These are phyloP conservation scores for Phaseolus lunatus DNA, from an alignment of 306 rosid species.

Conservation along the genomic window DNA sequence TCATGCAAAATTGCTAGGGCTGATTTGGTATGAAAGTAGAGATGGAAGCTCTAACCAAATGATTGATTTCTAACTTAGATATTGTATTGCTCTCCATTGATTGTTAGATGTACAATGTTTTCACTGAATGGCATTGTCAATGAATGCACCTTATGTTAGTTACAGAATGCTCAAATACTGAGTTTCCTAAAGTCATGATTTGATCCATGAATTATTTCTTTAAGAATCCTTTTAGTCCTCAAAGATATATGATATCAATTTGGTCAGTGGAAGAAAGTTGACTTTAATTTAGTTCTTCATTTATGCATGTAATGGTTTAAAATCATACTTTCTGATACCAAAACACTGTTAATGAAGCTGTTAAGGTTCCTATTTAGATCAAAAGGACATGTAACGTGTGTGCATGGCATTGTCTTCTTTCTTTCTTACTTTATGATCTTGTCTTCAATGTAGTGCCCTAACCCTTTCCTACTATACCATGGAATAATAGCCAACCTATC, in stretches of 20 bases:
- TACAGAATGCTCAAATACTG: background rate
- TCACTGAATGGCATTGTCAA: conserved; percentile 44
- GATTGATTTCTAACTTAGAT: conserved; percentile 49
- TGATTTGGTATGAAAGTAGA: conserved; percentile 45
- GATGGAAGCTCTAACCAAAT: conserved; percentile 43
- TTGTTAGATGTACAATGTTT: conserved; percentile 35
- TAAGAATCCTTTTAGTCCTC: background rate
- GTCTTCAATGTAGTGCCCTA: too few species aligned
- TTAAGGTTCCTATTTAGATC: too few species aligned
- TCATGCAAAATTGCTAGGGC: conserved; percentile 50
- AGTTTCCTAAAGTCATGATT: background rate
- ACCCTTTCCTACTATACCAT: too few species aligned
- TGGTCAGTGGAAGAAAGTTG: background rate
- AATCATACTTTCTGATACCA: too few species aligned
- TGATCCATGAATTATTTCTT: background rate
- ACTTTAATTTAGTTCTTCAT: background rate
- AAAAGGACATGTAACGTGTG: too few species aligned
- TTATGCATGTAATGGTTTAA: background rate
- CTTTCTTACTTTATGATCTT: too few species aligned
- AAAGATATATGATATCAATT: background rate
- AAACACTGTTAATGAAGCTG: too few species aligned
- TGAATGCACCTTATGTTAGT: conserved; percentile 25
- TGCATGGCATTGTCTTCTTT: too few species aligned
- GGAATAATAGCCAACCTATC: too few species aligned
- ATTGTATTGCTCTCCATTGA: conserved; percentile 39